Percentiles rank a stretch among this genome's conserved stretches.
phyloP scores from a whole-genome alignment of 2,329 filamentous ascomycete species.

The Colletotrichum brevisporum region DNA sequence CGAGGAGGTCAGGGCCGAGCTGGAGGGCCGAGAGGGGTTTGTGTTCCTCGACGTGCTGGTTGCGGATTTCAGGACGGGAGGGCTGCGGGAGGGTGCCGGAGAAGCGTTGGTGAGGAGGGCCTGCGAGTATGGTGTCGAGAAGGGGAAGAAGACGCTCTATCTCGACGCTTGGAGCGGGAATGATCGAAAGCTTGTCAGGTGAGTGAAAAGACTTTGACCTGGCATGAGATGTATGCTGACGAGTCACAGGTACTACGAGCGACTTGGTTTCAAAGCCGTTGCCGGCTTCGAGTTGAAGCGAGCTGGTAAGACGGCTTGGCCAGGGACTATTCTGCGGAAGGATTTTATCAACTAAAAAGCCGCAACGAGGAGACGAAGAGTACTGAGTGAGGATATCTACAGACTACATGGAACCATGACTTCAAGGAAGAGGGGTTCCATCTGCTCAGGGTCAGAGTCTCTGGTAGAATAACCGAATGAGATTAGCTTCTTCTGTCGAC shows the following conservation, averaged over 20 bases:
- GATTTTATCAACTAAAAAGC: background rate
- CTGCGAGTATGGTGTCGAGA: conserved; percentile 22
- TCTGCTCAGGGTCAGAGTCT: no score
- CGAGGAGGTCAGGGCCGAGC: background rate
- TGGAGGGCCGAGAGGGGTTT: conserved; percentile 29
- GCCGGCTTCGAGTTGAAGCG: conserved; percentile 1
- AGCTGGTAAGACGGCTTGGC: background rate
- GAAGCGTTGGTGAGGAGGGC: conserved; percentile 35
- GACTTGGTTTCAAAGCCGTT: background rate
- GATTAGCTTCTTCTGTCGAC: background rate
- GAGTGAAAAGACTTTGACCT: background rate
- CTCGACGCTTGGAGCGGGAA: conserved; percentile 48
- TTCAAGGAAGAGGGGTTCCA: no score
- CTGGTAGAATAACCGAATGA: no score
- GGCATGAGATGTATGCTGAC: background rate
- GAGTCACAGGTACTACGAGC: conserved; percentile 6
- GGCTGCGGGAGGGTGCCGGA: conserved; percentile 28
- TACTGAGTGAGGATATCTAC: no score
- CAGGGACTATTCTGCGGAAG: background rate
- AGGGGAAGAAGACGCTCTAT: conserved; percentile 43
- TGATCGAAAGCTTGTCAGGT: conserved; percentile 42
- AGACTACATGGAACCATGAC: no score
- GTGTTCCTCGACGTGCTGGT: conserved; percentile 42
- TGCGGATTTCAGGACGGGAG: conserved; percentile 37
- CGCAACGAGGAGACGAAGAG: background rate